phyloP scores from a whole-genome alignment of 768 basidiomycete species.

The Boletus rubescentipes region DNA sequence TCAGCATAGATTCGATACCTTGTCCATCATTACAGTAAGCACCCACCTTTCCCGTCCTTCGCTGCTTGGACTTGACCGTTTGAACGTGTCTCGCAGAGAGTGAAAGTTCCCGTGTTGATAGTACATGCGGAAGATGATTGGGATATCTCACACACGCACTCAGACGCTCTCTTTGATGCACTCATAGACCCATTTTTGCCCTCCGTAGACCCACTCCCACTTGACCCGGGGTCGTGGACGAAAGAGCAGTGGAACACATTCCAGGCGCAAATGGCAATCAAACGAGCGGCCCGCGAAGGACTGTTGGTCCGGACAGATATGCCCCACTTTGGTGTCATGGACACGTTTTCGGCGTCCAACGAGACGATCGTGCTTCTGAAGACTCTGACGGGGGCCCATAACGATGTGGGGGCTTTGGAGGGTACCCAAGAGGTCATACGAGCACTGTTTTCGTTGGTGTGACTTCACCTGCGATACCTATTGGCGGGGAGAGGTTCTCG shows the following conservation, averaged over 20 bases:
- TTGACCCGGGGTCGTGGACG: conserved; percentile 29
- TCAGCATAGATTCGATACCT: conserved; percentile 60
- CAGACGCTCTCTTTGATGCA: conserved; percentile 62
- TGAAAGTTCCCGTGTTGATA: conserved; percentile 68
- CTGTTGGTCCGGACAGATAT: conserved; percentile 47
- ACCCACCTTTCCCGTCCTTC: neutral
- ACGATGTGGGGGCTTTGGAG: conserved; percentile 56
- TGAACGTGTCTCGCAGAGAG: conserved; percentile 42
- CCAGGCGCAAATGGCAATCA: conserved; percentile 37
- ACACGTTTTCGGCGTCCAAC: conserved; percentile 48
- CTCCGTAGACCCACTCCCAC: conserved; percentile 37
- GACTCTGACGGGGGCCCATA: conserved; percentile 58
- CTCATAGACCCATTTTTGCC: conserved; percentile 67
- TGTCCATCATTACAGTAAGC: conserved; percentile 58
- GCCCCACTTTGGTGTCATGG: conserved; percentile 48
- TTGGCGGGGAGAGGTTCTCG: neutral
- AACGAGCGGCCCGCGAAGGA: conserved; percentile 42
- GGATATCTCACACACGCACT: conserved; percentile 72
- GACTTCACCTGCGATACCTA: neutral
- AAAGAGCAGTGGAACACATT: conserved; percentile 48
- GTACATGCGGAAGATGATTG: conserved; percentile 74
- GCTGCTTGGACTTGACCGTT: neutral
- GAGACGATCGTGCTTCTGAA: conserved; percentile 57
- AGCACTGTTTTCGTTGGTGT: conserved; percentile 25
- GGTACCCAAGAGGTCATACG: conserved; percentile 66